Percentiles rank a stretch among this genome's conserved stretches.
Conservation (phyloP, 2,329 filamentous ascomycete genomes). For the Huntiella moniliformis region DNA sequence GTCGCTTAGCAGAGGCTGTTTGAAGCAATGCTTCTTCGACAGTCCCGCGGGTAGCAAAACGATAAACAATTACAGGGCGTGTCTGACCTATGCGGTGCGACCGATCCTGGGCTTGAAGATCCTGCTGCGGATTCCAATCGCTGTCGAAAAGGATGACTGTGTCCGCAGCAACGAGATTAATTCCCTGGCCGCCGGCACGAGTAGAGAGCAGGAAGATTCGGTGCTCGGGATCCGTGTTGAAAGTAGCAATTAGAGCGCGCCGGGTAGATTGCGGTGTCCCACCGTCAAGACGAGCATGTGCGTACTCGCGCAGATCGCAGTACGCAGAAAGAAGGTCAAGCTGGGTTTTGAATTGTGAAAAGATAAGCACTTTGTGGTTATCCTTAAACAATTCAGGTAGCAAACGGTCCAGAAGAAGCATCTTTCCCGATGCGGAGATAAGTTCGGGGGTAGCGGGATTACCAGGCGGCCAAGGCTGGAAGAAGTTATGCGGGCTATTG, state of each 20-base stretch:
- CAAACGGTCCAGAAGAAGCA: constrained; percentile 79
- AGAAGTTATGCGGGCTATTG: constrained; percentile 92
- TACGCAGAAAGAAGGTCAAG: constrained; percentile 84
- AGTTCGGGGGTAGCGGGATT: constrained; percentile 57
- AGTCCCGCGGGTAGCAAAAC: constrained; percentile 79
- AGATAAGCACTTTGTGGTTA: constrained; percentile 83
- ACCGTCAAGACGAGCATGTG: constrained; percentile 78
- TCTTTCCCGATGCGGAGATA: constrained; percentile 79
- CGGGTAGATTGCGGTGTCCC: constrained; percentile 58
- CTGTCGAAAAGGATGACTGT: constrained; percentile 80
- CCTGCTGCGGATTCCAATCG: constrained; percentile 92
- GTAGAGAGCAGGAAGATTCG: constrained; percentile 80
- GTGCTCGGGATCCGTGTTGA: constrained; percentile 45
- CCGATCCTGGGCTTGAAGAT: constrained; percentile 88
- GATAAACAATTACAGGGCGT: constrained; percentile 77
- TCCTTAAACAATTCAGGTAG: constrained; percentile 54
- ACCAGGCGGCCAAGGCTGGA: constrained; percentile 62
- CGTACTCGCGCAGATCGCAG: constrained; percentile 63
- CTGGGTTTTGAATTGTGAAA: constrained; percentile 90
- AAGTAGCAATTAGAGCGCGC: constrained; percentile 50
- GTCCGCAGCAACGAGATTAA: constrained; percentile 81
- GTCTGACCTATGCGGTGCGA: constrained; percentile 91
- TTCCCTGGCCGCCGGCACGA: constrained; percentile 80
- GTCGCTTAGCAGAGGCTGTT: constrained; percentile 77
- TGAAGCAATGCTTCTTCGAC: constrained; percentile 77